phyloP scores from a whole-genome alignment of 129 eudicot species.

The Helichrysum umbraculigerum region DNA sequence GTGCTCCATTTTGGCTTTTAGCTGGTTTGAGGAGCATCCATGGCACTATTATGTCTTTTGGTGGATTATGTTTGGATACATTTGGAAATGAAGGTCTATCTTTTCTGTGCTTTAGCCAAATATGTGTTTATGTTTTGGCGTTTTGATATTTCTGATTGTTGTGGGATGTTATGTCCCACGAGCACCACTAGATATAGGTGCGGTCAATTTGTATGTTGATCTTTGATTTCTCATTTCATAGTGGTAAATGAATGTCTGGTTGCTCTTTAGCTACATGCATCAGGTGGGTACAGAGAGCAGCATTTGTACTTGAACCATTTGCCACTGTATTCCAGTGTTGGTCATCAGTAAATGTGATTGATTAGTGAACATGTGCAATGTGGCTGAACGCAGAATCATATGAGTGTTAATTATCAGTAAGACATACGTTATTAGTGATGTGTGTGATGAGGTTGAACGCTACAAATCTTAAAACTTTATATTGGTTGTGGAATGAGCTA shows the following conservation, averaged over 20 bases:
- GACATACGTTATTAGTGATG: not conserved
- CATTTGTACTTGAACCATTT: slow-evolving; percentile 8
- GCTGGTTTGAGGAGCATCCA: slow-evolving; percentile 8
- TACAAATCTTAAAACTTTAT: not conserved
- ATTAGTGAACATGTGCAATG: not conserved
- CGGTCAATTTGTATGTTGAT: slow-evolving; percentile 18
- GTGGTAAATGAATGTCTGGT: slow-evolving; percentile 10
- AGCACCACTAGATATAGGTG: not conserved
- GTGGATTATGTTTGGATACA: not conserved
- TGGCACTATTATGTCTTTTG: not conserved
- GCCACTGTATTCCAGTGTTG: not conserved
- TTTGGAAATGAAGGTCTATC: not conserved
- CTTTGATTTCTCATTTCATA: not conserved
- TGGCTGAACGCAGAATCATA: slow-evolving; percentile 1
- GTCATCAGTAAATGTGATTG: not conserved
- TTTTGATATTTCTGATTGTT: slow-evolving; percentile 14
- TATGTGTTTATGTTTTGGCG: slow-evolving; percentile 9
- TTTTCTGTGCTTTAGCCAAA: not conserved
- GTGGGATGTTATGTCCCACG: slow-evolving; percentile 17
- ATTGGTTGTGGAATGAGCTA: slow-evolving; percentile 28
- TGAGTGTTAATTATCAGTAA: not conserved
- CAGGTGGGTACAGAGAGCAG: slow-evolving; percentile 11
- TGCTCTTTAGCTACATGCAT: not conserved
- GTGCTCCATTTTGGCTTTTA: not conserved
- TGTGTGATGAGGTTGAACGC: slow-evolving; percentile 7